phyloP scores from a whole-genome alignment of 2,329 filamentous ascomycete genomes.

The Aspergillus sp. region DNA sequence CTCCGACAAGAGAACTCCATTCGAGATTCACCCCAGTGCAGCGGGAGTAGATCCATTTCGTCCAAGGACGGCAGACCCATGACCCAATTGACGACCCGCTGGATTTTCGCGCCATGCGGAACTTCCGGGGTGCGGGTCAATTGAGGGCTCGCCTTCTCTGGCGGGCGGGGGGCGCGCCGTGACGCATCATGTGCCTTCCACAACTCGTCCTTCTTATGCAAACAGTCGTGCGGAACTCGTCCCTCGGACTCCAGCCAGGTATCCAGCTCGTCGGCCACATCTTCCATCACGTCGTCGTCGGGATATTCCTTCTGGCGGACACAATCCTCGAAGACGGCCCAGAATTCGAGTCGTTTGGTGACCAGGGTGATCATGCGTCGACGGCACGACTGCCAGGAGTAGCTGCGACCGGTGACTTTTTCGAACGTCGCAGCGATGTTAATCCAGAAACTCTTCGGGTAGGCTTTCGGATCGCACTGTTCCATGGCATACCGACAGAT shows the following conservation, averaged over 20 bases:
- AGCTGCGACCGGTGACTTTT: conserved; percentile 19
- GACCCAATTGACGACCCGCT: conserved; percentile 13
- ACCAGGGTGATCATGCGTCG: conserved; percentile 22
- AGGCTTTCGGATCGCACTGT: conserved; percentile 11
- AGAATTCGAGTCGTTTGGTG: conserved; percentile 12
- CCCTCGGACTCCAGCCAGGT: background rate
- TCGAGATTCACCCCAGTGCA: background rate
- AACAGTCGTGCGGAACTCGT: background rate
- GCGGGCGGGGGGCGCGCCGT: too few relatives aligned
- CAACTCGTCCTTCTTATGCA: conserved; percentile 2
- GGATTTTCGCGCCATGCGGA: conserved; percentile 6
- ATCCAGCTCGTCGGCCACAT: background rate
- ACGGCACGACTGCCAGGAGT: conserved; percentile 31
- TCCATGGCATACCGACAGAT: conserved; percentile 18
- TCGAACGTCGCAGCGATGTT: conserved; percentile 16
- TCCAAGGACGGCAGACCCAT: conserved; percentile 4
- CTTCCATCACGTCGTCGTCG: background rate
- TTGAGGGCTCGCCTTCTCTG: background rate
- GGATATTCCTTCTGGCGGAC: background rate
- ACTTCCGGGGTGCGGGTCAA: background rate
- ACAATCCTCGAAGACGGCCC: background rate
- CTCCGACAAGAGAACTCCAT: background rate
- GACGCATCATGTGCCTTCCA: background rate
- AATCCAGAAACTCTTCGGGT: conserved; percentile 25
- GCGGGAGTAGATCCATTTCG: background rate